phyloP scores from a whole-genome alignment of 371 early-diverging fungal genomes.

The Capillidium heterosporum region DNA sequence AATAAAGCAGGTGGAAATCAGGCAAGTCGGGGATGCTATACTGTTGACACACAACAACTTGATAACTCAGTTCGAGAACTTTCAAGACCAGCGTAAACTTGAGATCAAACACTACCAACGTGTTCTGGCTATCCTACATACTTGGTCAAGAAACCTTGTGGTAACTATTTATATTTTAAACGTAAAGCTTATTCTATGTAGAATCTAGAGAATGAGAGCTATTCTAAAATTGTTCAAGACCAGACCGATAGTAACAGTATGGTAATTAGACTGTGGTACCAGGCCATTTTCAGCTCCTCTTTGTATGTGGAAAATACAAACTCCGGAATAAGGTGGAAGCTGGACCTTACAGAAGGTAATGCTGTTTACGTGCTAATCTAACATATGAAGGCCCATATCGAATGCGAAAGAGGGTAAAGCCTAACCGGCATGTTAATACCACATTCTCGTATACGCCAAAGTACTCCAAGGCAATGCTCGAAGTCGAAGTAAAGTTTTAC shows the following conservation, averaged over 20 bases:
- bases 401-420: neutral
- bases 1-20: neutral
- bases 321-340: conserved; percentile 38
- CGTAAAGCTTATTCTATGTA: neutral
- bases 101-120: neutral
- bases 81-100: neutral
- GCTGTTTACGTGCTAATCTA: neutral
- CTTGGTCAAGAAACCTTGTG: neutral
- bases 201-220: neutral
- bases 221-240: neutral
- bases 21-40: neutral
- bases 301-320: conserved; percentile 16
- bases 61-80: neutral
- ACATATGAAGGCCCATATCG: neutral
- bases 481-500: neutral
- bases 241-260: conserved; percentile 5
- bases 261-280: neutral
- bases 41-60: neutral
- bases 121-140: neutral
- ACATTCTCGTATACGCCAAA: neutral
- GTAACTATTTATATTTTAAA: neutral
- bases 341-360: conserved; percentile 52
- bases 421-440: neutral
- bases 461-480: neutral
- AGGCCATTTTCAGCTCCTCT: neutral